These are phyloP conservation scores for Oleoguttula mirabilis DNA, from an alignment of 495 filamentous ascomycete genomes.

Conservation along the genomic window DNA sequence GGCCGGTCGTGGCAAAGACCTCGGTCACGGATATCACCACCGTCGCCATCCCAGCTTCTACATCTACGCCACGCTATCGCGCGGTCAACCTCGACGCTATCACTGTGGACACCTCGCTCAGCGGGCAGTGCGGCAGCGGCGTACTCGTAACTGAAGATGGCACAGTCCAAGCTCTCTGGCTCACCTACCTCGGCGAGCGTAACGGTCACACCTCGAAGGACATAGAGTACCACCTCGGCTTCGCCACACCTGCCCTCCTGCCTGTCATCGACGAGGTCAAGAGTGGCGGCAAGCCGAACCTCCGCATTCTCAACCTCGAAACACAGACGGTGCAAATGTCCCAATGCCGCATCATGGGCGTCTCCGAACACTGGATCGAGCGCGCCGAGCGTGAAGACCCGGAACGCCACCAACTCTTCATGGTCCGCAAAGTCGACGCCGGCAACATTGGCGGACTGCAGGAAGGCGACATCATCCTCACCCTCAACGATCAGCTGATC, in stretches of 20 bases:
- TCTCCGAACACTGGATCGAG: conserved; percentile 88
- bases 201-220: conserved; percentile 62
- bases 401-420: conserved; percentile 89
- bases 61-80: conserved; percentile 80
- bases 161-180: conserved; percentile 85
- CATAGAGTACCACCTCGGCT: conserved; percentile 91
- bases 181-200: conserved; percentile 91
- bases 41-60: conserved; percentile 88
- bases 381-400: conserved; percentile 77
- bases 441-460: conserved; percentile 53
- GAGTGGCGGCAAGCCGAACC: conserved; percentile 58
- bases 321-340: conserved; percentile 93
- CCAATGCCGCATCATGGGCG: conserved; percentile 96
- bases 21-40: conserved; percentile 95
- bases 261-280: conserved; percentile 78
- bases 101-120: conserved; percentile 86
- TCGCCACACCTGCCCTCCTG: conserved; percentile 76
- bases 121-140: conserved; percentile 86
- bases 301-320: conserved; percentile 86
- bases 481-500: conserved; percentile 80
- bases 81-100: conserved; percentile 96
- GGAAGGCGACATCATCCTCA: conserved; percentile 89
- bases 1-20: conserved; percentile 87
- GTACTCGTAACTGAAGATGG: conserved; percentile 84
- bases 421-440: conserved; percentile 88